phyloP scores from a whole-genome alignment of 1,284 basidiomycete species.

The Thelephora terrestris region DNA sequence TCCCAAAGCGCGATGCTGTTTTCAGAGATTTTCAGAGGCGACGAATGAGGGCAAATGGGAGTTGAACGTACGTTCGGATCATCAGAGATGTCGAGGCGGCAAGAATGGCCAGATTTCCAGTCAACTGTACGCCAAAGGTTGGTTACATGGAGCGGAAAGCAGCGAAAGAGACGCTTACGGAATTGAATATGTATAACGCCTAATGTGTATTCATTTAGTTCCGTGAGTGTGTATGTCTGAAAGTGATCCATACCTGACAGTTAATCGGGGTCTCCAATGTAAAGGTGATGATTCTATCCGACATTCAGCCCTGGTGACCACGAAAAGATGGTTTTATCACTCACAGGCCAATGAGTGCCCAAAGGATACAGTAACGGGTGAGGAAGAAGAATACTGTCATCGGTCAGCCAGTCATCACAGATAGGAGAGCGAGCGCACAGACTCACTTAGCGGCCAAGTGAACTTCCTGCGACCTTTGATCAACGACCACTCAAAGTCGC shows the following conservation, averaged over 20 bases:
- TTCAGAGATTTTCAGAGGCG: not conserved
- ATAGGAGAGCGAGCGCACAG: not conserved
- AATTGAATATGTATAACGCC: constrained; percentile 60
- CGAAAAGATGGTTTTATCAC: constrained; percentile 4
- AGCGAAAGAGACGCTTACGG: constrained; percentile 28
- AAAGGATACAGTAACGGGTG: constrained; percentile 57
- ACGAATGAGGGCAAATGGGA: not conserved
- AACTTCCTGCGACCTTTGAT: constrained; percentile 43
- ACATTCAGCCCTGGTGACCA: not conserved
- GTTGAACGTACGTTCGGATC: constrained; percentile 47
- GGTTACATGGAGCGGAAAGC: not conserved
- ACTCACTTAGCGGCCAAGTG: constrained; percentile 52
- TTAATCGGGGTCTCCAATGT: not conserved
- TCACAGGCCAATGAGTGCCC: constrained; percentile 53
- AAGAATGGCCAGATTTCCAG: constrained; percentile 55
- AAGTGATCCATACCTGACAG: not conserved
- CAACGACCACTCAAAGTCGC: constrained; percentile 56
- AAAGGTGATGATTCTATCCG: not conserved
- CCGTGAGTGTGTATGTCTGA: not conserved
- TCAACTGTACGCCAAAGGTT: constrained; percentile 30
- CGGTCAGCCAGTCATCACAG: not conserved
- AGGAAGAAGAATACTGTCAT: constrained; percentile 53
- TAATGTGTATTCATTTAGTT: constrained; percentile 48
- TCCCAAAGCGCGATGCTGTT: constrained; percentile 61
- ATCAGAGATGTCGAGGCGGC: constrained; percentile 58